Conservation (phyloP, 129 eudicot genomes). For the Chrysanthemum seticuspe region DNA sequence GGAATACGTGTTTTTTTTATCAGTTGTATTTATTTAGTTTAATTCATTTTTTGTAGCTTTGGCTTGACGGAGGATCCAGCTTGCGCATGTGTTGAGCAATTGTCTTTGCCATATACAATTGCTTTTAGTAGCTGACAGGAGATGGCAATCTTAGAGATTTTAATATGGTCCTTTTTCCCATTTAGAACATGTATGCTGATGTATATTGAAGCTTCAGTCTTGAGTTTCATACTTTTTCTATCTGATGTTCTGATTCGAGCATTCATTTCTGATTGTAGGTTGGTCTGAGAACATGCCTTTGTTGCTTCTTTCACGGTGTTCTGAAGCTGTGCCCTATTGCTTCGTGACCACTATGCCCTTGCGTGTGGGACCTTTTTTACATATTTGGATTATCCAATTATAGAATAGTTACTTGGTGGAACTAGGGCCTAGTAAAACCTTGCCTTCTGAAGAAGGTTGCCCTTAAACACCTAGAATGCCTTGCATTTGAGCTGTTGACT, state of each 20-base stretch:
- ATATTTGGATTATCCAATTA: too few relatives aligned
- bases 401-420: background rate
- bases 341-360: conserved; percentile 20
- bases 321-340: conserved; percentile 24
- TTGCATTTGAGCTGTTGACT: too few relatives aligned
- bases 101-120: conserved; percentile 25
- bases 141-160: conserved; percentile 22
- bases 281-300: conserved; percentile 31
- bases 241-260: conserved; percentile 36
- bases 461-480: too few relatives aligned
- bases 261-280: conserved; percentile 48
- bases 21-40: conserved; percentile 30
- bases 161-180: background rate
- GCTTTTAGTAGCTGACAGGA: conserved; percentile 34
- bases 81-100: conserved; percentile 29
- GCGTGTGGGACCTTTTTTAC: too few relatives aligned
- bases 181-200: conserved; percentile 18
- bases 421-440: too few relatives aligned
- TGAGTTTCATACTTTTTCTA: conserved; percentile 25
- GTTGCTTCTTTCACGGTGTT: conserved; percentile 31
- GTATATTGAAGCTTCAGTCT: conserved; percentile 23
- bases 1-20: background rate
- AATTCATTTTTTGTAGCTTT: background rate
- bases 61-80: conserved; percentile 41
- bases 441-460: too few relatives aligned